Base-by-base conservation (phyloP, 2,329 filamentous ascomycete species). In the Diaporthe citri region DNA sequence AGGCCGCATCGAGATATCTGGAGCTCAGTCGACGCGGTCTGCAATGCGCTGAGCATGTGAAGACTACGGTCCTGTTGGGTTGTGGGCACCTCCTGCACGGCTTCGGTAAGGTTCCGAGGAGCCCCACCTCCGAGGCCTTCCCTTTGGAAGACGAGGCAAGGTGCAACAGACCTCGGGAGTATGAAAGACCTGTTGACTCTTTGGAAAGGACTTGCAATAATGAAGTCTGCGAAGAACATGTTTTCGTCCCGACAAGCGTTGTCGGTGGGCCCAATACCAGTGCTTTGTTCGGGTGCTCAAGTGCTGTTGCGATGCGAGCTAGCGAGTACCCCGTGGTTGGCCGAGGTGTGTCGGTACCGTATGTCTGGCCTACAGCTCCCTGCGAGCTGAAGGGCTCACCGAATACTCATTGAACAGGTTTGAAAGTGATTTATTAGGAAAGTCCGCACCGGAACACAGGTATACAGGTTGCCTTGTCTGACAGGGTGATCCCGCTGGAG, bases 71-170 rank as follows among this genome's bases (percentile, higher is more conserved):
- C 7, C 9, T 36, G 46, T 41, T 28, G 46, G 3, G 64, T 39
- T 39, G 64, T 6, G 41, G 25, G 31, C 15, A 25, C 36, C 46
- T 39, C 28, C 46, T 39, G 64, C 46, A 25, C 6, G 7, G 36
- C 5, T 55, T 55, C 64, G 64, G 64, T 5, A 17, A 69, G 64
- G 64, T 55, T 69, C 64, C 64, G 64, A 48, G 60, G 64, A 55
- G 48, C 64, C 46, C 55, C 46, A 41, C 34, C 34, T 39, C 62
- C 62, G 46, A 34, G 22, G 62, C 7, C 31, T 48, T 51, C 62
- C 43, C 46, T 46, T 67, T 3, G 31, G 43, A 36, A 34, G 43
- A 51, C 43, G 25, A 28, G 12, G 31, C 62, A 28, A 28, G 51
- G 46, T n/a, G 22, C 1, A 48, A 20, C 43, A 36, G 46, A 20